These are phyloP conservation scores for Artemisia tridentata DNA, from an alignment of 129 eudicot genomes.

Conservation along the genomic window DNA sequence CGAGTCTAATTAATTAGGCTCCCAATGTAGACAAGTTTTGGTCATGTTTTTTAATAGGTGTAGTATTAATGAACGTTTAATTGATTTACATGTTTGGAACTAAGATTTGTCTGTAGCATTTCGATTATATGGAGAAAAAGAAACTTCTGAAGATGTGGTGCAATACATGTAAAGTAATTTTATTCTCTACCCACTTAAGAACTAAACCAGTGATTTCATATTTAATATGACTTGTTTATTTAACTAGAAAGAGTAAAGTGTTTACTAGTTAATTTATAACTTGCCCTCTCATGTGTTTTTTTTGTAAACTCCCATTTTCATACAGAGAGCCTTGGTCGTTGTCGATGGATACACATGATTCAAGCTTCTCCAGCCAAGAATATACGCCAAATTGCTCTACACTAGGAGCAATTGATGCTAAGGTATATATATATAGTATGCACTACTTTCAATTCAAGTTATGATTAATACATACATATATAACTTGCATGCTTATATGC, in stretches of 20 bases:
- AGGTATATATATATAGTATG: slow-evolving; percentile 27
- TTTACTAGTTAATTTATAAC: no score
- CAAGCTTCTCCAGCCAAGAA: slow-evolving; percentile 38
- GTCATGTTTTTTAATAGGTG: background rate
- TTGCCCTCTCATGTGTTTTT: no score
- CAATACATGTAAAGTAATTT: no score
- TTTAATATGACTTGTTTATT: no score
- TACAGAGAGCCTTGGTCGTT: slow-evolving; percentile 37
- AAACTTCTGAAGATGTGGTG: no score
- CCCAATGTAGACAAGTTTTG: background rate
- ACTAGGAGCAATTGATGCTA: slow-evolving; percentile 14
- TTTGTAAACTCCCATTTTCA: background rate
- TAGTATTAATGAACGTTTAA: background rate
- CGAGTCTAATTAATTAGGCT: background rate
- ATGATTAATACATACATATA: background rate
- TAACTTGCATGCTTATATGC: background rate
- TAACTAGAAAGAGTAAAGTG: no score
- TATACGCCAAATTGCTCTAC: slow-evolving; percentile 25
- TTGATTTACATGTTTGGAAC: background rate
- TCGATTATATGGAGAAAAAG: background rate
- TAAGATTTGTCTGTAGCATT: no score
- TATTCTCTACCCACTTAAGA: no score
- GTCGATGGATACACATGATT: slow-evolving; percentile 31
- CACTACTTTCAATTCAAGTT: background rate
- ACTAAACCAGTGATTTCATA: no score